Evolutionary conservation across 2,329 filamentous ascomycete species (phyloP).

Genomic region (Ophiostoma populinum): DNA sequence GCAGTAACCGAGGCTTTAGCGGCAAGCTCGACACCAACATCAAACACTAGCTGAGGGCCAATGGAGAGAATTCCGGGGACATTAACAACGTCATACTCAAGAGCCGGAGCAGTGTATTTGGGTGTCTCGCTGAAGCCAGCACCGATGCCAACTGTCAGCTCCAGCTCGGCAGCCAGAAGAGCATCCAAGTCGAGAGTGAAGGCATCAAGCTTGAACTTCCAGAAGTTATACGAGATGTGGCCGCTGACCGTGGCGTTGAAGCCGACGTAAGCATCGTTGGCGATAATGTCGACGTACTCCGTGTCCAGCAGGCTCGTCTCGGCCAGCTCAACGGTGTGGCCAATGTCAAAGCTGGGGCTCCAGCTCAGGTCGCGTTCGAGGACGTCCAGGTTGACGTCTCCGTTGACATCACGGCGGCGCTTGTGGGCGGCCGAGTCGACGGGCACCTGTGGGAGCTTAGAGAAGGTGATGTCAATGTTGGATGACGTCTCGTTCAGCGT

Average conservation of each 20-base stretch:
- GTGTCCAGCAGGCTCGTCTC: not conserved
- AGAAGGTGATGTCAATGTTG: not conserved
- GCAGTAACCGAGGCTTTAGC: slow-evolving; percentile 1
- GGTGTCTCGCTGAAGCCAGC: slow-evolving; percentile 19
- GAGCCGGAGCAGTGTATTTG: slow-evolving; percentile 19
- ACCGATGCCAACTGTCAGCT: slow-evolving; percentile 19
- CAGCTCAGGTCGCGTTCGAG: no score
- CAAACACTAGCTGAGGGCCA: slow-evolving; percentile 6
- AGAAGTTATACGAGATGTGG: not conserved
- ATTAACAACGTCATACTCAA: slow-evolving; percentile 21
- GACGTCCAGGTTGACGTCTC: no score
- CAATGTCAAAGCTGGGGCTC: no score
- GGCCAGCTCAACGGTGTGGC: not conserved
- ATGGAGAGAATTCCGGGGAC: slow-evolving; percentile 23
- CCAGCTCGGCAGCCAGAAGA: slow-evolving; percentile 19
- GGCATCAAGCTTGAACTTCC: slow-evolving; percentile 13
- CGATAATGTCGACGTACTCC: not conserved
- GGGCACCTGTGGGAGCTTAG: no score
- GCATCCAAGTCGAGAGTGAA: slow-evolving; percentile 27
- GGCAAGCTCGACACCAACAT: slow-evolving; percentile 2
- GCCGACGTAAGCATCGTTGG: not conserved
- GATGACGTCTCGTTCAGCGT: slow-evolving; percentile 4
- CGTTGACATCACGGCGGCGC: no score
- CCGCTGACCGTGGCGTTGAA: not conserved
- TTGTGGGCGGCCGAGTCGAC: no score